Percentiles rank a stretch among this genome's conserved stretches.
These are phyloP conservation scores for Picocystis sp. DNA, from an alignment of 163 green algal species.

Conservation along the genomic window DNA sequence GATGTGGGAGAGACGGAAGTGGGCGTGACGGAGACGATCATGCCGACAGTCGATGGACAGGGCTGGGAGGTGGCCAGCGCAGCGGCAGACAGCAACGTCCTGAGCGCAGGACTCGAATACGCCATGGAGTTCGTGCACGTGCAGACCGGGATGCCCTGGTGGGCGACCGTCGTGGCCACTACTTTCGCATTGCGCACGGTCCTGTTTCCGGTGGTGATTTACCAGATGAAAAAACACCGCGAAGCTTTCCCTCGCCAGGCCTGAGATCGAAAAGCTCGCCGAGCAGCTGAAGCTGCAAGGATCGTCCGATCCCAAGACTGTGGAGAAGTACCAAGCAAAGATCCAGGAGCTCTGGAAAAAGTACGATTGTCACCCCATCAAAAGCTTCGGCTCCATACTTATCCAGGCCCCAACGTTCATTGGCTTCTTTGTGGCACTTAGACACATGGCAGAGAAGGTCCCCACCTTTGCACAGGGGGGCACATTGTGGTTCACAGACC, in stretches of 20 bases:
- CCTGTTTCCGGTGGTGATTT: constrained; percentile 18
- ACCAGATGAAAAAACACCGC: constrained; percentile 21
- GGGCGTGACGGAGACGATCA: too few species aligned
- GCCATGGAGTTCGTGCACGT: constrained; percentile 4
- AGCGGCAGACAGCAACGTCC: too few species aligned
- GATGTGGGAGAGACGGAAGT: too few species aligned
- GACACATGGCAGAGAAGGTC: constrained; percentile 28
- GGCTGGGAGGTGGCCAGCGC: too few species aligned
- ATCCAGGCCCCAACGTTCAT: constrained; percentile 48
- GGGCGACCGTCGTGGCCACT: constrained; percentile 14
- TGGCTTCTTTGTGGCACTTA: constrained; percentile 48
- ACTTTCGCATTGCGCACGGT: constrained; percentile 16
- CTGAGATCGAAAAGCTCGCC: too few species aligned
- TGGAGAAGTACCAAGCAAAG: constrained; percentile 21
- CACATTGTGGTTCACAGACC: constrained; percentile 40
- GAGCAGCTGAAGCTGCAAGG: too few species aligned
- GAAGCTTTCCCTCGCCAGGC: constrained; percentile 4
- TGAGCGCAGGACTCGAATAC: too few species aligned
- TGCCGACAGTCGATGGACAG: too few species aligned
- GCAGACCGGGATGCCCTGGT: constrained; percentile 11
- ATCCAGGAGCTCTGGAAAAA: constrained; percentile 35
- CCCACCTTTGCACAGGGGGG: constrained; percentile 38
- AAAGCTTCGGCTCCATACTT: constrained; percentile 27
- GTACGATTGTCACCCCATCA: constrained; percentile 45
- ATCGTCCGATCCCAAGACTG: too few species aligned